Evolutionary conservation across 2,329 filamentous ascomycete genomes (phyloP).

Genomic region (Tolypocladium pustulatum): DNA sequence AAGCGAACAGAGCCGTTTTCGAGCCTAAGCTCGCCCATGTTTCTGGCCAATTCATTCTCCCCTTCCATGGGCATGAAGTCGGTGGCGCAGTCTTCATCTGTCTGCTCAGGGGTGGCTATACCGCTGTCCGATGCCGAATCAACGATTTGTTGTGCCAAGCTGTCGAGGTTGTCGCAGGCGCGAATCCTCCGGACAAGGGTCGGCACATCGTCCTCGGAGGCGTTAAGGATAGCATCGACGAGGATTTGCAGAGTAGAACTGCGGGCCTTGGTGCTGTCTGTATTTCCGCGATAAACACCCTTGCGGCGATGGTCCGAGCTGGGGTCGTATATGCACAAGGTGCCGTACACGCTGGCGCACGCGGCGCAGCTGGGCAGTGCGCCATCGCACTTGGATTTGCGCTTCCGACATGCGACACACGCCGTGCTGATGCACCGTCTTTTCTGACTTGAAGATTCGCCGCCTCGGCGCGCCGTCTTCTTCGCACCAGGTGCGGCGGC

Average conservation of each 20-base stretch:
- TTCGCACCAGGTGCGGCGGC: conserved; percentile 16
- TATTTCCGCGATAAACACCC: conserved; percentile 91
- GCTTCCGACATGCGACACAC: conserved; percentile 67
- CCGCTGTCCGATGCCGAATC: conserved; percentile 24
- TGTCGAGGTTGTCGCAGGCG: conserved; percentile 62
- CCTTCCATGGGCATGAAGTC: conserved; percentile 33
- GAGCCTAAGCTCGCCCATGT: conserved; percentile 83
- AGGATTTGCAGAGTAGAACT: conserved; percentile 86
- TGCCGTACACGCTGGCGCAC: conserved; percentile 89
- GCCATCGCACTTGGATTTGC: conserved; percentile 87
- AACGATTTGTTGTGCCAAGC: conserved; percentile 42
- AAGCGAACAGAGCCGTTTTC: conserved; percentile 84
- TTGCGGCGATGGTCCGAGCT: conserved; percentile 94
- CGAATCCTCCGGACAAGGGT: conserved; percentile 78
- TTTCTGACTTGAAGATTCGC: conserved; percentile 45
- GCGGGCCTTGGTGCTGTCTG: conserved; percentile 76
- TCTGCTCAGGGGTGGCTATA: conserved; percentile 21
- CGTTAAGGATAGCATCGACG: conserved; percentile 86
- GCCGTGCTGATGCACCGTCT: conserved; percentile 76
- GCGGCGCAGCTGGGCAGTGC: conserved; percentile 86
- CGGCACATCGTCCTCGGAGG: conserved; percentile 74
- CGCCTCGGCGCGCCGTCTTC: conserved; percentile 41
- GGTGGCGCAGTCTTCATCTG: conserved; percentile 27
- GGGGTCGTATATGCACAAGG: conserved; percentile 87
- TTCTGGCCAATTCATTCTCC: conserved; percentile 77